Evolutionary conservation across 768 basidiomycete species (phyloP).

Genomic region (Pleurotus cornucopiae): DNA sequence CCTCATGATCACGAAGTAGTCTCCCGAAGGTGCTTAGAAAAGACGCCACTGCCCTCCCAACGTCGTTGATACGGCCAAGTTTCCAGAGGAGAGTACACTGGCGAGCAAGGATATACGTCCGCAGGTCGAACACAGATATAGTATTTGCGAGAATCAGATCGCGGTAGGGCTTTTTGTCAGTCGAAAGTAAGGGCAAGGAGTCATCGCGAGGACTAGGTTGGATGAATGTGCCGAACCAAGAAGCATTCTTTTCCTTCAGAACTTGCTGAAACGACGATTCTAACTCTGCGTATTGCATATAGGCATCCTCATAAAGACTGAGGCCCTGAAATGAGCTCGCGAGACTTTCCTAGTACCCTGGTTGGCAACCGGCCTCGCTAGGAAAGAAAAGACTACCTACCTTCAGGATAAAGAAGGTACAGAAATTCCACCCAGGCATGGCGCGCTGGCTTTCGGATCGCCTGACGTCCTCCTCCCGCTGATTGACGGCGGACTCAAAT

Average conservation of each 20-base stretch:
- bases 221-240: slow-evolving; percentile 90
- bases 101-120: slow-evolving; percentile 83
- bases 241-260: slow-evolving; percentile 74
- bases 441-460: slow-evolving; percentile 85
- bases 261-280: slow-evolving; percentile 79
- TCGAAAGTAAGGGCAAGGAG: slow-evolving; percentile 72
- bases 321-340: slow-evolving; percentile 91
- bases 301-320: slow-evolving; percentile 83
- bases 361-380: background rate
- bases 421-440: slow-evolving; percentile 99
- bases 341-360: slow-evolving; percentile 72
- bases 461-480: slow-evolving; percentile 86
- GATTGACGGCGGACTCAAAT: slow-evolving; percentile 74
- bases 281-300: slow-evolving; percentile 86
- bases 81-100: slow-evolving; percentile 77
- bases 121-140: slow-evolving; percentile 92
- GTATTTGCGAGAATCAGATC: slow-evolving; percentile 86
- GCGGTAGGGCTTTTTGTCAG: slow-evolving; percentile 78
- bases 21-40: slow-evolving; percentile 80
- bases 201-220: slow-evolving; percentile 70
- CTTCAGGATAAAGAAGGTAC: slow-evolving; percentile 95
- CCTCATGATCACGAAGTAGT: slow-evolving; percentile 72
- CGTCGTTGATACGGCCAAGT: slow-evolving; percentile 63
- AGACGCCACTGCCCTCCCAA: slow-evolving; percentile 62
- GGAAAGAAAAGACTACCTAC: slow-evolving; percentile 31